Evolutionary conservation across 73 alveolate genomes (phyloP), one percentile per base, ranked within the genome.

Genomic region (Paramecium caudatum): DNA sequence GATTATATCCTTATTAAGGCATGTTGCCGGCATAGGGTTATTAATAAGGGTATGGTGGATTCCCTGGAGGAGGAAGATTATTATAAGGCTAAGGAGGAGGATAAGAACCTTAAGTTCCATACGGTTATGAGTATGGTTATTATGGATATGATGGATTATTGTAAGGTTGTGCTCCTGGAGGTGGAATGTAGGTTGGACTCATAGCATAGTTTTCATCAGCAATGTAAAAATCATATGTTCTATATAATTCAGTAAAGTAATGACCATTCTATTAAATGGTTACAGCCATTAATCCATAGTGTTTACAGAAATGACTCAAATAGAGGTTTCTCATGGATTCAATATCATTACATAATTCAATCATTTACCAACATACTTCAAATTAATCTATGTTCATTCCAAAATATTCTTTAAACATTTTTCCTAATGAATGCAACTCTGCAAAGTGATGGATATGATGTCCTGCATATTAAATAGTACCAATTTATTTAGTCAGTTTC

Each of bases 381-480:
- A 65, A 65, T 65, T 65, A 33, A 9, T 65, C 83, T 7, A 65
- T 4, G 3, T 65, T 65, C 83, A 62, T 65, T 33, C 61, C 55
- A 36, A 65, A 65, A 65, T 65, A 65, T 65, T 65, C 83, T 65
- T 49, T 33, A 33, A 65, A 65, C 83, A 65, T 65, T 9, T 36
- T 65, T 33, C 83, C 49, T 12, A 65, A 65, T 25, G 83, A 33
- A 36, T 65, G 83, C 34, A 65, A 32, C n/a, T 65, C 83, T n/a
- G 23, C 50, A 65, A 65, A 65, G 34, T 65, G 47, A 65, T 65
- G 55, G 4, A 47, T 10, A 47, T 47, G 68, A 10, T 47, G 25
- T 7, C 30, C 15, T 7, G 68, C 47, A 65, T 65, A 65, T 33
- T 65, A n/a, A 13, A 65, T 33, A 25, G 83, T 65, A 25, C 50